Percentiles rank a stretch among this genome's conserved stretches.
Evolutionary conservation across 2,329 filamentous ascomycete species (phyloP).

Genomic region (Calcarisporium arbuscula): DNA sequence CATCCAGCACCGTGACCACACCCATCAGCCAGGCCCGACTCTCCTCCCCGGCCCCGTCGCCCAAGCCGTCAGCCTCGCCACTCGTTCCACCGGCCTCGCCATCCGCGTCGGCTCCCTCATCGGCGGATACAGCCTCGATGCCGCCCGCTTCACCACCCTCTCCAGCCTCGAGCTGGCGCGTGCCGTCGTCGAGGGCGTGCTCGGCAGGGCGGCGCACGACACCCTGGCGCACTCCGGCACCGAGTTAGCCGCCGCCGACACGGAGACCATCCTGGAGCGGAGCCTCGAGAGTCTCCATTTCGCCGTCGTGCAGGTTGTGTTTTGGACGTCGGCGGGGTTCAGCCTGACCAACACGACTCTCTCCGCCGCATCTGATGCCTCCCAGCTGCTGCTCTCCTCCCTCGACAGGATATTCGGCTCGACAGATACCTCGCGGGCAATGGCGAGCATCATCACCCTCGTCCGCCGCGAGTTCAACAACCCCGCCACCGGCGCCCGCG

Average conservation of each 20-base stretch:
- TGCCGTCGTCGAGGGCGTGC: conserved; percentile 46
- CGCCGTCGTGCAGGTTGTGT: conserved; percentile 52
- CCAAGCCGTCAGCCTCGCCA: conserved; percentile 53
- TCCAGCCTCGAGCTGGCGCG: conserved; percentile 52
- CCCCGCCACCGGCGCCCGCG: conserved; percentile 51
- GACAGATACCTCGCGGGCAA: conserved; percentile 62
- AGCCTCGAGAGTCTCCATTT: conserved; percentile 51
- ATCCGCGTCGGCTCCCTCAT: conserved; percentile 48
- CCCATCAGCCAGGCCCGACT: conserved; percentile 30
- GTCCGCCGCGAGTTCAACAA: conserved; percentile 60
- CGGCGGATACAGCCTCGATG: conserved; percentile 44
- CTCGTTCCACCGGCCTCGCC: conserved; percentile 52
- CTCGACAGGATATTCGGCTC: conserved; percentile 61
- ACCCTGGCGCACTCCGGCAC: conserved; percentile 37
- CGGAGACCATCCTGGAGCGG: conserved; percentile 50
- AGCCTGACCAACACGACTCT: conserved; percentile 50
- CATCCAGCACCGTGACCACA: background rate
- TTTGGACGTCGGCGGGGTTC: conserved; percentile 56
- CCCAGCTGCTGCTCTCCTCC: conserved; percentile 50
- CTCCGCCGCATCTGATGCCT: conserved; percentile 47
- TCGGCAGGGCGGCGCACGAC: conserved; percentile 47
- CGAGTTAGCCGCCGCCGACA: conserved; percentile 42
- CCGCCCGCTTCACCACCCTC: conserved; percentile 49
- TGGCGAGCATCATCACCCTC: conserved; percentile 59
- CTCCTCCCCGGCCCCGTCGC: conserved; percentile 53